Evolutionary conservation across 768 basidiomycete genomes (phyloP).

Genomic region (Ephemerocybe angulata): DNA sequence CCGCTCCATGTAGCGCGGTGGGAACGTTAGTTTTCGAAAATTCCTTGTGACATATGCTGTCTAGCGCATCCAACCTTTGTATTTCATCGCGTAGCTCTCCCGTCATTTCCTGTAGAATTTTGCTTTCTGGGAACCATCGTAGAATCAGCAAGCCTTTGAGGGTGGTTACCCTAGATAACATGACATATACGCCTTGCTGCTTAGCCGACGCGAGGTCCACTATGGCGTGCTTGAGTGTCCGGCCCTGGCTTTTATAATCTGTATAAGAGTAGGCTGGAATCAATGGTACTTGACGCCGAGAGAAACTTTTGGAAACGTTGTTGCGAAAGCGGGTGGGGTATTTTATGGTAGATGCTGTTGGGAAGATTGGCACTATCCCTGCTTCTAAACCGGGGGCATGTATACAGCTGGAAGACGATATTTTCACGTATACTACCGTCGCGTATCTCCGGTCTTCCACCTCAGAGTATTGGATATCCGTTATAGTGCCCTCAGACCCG

Average conservation of each 20-base stretch:
- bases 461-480: not conserved
- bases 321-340: not conserved
- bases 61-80: not conserved
- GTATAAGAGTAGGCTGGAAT: not conserved
- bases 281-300: not conserved
- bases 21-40: no score
- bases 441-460: not conserved
- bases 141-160: constrained; percentile 20
- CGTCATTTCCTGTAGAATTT: constrained; percentile 12
- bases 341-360: not conserved
- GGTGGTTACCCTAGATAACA: constrained; percentile 23
- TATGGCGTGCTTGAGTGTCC: not conserved
- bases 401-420: not conserved
- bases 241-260: constrained; percentile 3
- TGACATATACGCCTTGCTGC: constrained; percentile 24
- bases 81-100: constrained; percentile 13
- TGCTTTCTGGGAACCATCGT: constrained; percentile 19
- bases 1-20: no score
- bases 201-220: constrained; percentile 5
- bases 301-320: not conserved
- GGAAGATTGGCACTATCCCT: not conserved
- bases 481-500: not conserved
- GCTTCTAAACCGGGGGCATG: not conserved
- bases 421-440: not conserved
- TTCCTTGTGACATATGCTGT: no score